Evolutionary conservation across 176 grass and related monocot species (phyloP).

Genomic region (Juncus effusus): DNA sequence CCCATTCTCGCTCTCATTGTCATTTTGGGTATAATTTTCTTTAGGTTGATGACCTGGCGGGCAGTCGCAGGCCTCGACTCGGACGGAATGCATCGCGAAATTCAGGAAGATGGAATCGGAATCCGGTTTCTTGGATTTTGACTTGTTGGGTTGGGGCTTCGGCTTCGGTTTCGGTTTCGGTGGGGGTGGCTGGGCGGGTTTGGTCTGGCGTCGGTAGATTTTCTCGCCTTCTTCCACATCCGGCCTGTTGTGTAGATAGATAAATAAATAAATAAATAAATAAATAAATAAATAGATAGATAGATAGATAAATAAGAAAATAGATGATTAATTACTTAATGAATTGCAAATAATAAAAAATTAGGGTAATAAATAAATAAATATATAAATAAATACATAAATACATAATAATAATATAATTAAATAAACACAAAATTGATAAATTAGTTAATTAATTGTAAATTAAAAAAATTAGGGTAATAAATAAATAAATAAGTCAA

Average conservation of each 20-base stretch:
- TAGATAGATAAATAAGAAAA: too few species aligned
- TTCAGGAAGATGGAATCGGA: conserved; percentile 94
- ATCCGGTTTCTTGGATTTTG: conserved; percentile 47
- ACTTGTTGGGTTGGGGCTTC: background rate
- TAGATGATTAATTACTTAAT: too few species aligned
- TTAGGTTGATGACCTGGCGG: conserved; percentile 78
- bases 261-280: background rate
- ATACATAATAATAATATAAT: too few species aligned
- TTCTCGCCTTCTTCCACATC: conserved; percentile 99
- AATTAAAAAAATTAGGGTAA: too few species aligned
- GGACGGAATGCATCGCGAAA: conserved; percentile 97
- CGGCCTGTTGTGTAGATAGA: conserved; percentile 45
- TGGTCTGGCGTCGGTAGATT: conserved; percentile 81
- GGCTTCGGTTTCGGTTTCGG: background rate
- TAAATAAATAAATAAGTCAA: too few species aligned
- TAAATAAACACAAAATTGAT: too few species aligned
- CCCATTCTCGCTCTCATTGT: too few species aligned
- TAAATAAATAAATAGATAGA: too few species aligned
- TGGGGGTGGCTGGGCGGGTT: conserved; percentile 29
- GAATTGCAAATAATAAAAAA: too few species aligned
- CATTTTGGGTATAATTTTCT: background rate
- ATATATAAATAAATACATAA: too few species aligned
- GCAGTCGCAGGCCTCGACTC: conserved; percentile 97
- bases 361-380: too few species aligned
- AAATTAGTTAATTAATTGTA: too few species aligned